These are phyloP conservation scores for Pestalotiopsis sp. DNA, from an alignment of 2,329 filamentous ascomycete genomes.

Conservation along the genomic window DNA sequence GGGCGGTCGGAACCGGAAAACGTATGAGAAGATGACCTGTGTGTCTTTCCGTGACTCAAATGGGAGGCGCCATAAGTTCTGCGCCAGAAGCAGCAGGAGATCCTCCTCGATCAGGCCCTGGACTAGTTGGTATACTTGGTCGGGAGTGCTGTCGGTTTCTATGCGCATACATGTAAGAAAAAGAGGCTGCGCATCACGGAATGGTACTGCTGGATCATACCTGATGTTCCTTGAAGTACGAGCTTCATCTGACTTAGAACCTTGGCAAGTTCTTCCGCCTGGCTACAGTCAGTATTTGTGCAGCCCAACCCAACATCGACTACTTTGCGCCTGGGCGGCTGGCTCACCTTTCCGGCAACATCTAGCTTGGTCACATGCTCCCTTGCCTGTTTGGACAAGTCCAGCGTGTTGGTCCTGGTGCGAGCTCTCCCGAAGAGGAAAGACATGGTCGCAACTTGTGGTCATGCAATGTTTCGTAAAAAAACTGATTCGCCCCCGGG, in stretches of 20 bases:
- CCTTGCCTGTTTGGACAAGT: slow-evolving; percentile 58
- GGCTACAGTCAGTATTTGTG: slow-evolving; percentile 18
- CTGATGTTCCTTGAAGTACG: slow-evolving; percentile 89
- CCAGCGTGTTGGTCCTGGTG: slow-evolving; percentile 52
- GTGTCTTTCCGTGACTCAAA: slow-evolving; percentile 97
- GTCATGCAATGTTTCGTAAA: neutral
- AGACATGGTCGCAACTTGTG: slow-evolving; percentile 42
- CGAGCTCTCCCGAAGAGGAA: slow-evolving; percentile 59
- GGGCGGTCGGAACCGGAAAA: slow-evolving; percentile 84
- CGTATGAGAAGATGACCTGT: slow-evolving; percentile 93
- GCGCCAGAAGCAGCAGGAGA: slow-evolving; percentile 80
- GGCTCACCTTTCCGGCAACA: slow-evolving; percentile 50
- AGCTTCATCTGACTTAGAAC: slow-evolving; percentile 90
- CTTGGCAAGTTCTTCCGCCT: slow-evolving; percentile 88
- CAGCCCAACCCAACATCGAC: neutral
- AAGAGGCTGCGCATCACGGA: neutral
- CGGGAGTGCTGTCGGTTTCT: slow-evolving; percentile 86
- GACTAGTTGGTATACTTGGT: slow-evolving; percentile 86
- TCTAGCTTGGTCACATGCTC: slow-evolving; percentile 58
- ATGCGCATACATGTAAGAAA: slow-evolving; percentile 12
- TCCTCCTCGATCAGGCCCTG: slow-evolving; percentile 86
- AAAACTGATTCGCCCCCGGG: neutral
- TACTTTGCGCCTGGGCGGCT: neutral
- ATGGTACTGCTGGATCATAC: slow-evolving; percentile 49
- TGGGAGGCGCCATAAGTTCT: slow-evolving; percentile 80